Base-by-base conservation (phyloP, 2,329 filamentous ascomycete genomes). In the Metarhizium humberi region DNA sequence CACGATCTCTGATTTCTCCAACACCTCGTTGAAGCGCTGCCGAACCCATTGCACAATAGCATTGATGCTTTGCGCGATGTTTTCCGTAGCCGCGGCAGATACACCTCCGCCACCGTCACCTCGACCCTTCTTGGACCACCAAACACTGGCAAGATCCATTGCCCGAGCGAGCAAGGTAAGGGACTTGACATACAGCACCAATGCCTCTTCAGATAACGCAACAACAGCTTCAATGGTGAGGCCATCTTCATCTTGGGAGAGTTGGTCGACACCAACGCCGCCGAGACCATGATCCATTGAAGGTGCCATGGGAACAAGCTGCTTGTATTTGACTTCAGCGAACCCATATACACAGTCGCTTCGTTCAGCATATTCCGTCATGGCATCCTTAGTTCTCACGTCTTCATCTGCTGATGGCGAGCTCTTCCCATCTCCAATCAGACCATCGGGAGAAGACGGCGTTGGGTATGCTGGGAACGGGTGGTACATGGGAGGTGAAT, bases 281-380 rank as follows among this genome's bases (percentile, higher is more conserved):
- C 86, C 85, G 4, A 90, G 78, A 6, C 83, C 84, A 61, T 87
- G 84, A 51, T 89, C 84, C 61, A 80, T 81, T 0, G 88, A 92
- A 1, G 92, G 94, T 1, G 90, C 85, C 48, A 94, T 75, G 3
- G 94, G 94, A 51, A 96, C 83, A n/a, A 99, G 80, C 70, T 99
- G 94, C 71, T 95, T 94, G 72, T 95, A 96, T 71, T 99, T 99
- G 66, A 99, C 92, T 72, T 99, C 92, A 6, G 94, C 94, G 71
- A 99, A 97, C 3, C 92, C 92, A 68, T 92, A 99, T 3, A 99
- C 92, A 49, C 96, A 94, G 69, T 99, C 92, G 66, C 92, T 96
- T 43, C 92, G 81, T 36, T 91, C 94, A 2, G 94, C 94, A 60
- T 90, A 87, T 63, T 97, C 92, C 69, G 99, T 92, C 56, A 97